phyloP scores from a whole-genome alignment of 2,329 filamentous ascomycete species.

The Magnaporthales sp. region DNA sequence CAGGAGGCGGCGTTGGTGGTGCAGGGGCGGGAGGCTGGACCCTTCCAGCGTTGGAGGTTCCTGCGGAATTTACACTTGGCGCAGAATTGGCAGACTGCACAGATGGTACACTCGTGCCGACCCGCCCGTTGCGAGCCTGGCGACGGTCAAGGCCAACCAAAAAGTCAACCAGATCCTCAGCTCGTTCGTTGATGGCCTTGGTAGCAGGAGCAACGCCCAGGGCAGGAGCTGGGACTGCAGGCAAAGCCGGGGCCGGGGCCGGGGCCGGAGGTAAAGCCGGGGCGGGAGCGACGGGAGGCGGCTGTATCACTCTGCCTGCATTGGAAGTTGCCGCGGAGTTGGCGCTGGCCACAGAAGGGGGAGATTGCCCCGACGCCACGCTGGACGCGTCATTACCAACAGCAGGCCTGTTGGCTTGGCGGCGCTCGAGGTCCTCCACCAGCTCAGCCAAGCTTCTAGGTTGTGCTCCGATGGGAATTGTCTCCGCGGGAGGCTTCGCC shows the following conservation, averaged over 20 bases:
- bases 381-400: not conserved
- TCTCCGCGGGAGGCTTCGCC: not conserved
- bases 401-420: not conserved
- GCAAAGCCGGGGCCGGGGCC: not conserved
- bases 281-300: not conserved
- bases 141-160: not conserved
- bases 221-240: not conserved
- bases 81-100: not conserved
- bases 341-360: not conserved
- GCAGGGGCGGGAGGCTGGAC: not conserved
- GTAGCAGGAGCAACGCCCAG: no score
- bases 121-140: not conserved
- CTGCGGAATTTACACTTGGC: not conserved
- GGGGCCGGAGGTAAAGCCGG: not conserved
- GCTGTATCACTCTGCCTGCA: not conserved
- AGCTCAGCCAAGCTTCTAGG: not conserved
- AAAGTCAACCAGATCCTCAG: not conserved
- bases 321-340: not conserved
- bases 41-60: not conserved
- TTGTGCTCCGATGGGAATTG: not conserved
- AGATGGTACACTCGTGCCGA: not conserved
- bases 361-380: not conserved
- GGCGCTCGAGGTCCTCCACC: not conserved
- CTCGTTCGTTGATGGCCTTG: not conserved
- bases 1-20: not conserved